Evolutionary conservation across 352 stramenopile species (phyloP).

Genomic region (Elongisporangium undulatum): DNA sequence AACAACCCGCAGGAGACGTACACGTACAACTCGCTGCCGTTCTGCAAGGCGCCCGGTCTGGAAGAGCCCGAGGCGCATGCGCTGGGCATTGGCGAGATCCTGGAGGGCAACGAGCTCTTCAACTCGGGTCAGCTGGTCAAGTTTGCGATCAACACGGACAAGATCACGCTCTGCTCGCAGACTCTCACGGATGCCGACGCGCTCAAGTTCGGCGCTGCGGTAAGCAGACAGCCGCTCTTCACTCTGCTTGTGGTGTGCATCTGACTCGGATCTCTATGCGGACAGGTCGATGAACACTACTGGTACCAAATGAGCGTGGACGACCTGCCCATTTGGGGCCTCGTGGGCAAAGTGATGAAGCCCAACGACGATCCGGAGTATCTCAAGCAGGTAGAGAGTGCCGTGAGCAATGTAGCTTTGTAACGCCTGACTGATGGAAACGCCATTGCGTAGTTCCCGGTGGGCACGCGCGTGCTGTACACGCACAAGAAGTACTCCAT

Average conservation of each 20-base stretch:
- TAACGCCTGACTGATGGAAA: neutral
- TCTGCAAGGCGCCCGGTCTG: slow-evolving; percentile 90
- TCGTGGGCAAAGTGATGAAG: slow-evolving; percentile 96
- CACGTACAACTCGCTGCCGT: slow-evolving; percentile 98
- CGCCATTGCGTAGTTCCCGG: slow-evolving; percentile 34
- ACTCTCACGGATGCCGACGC: slow-evolving; percentile 67
- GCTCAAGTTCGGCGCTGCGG: slow-evolving; percentile 73
- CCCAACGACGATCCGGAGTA: slow-evolving; percentile 78
- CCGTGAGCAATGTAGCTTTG: neutral
- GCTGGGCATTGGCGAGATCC: slow-evolving; percentile 92
- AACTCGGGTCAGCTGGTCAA: slow-evolving; percentile 87
- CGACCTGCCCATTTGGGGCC: slow-evolving; percentile 97
- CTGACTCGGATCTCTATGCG: neutral
- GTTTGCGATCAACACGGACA: slow-evolving; percentile 67
- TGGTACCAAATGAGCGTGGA: slow-evolving; percentile 99
- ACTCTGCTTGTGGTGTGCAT: neutral
- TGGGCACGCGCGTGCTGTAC: slow-evolving; percentile 90
- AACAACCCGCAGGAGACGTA: slow-evolving; percentile 99
- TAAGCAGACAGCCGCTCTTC: slow-evolving; percentile 12
- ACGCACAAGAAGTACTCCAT: slow-evolving; percentile 97
- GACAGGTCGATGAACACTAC: slow-evolving; percentile 93
- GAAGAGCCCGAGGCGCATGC: slow-evolving; percentile 85
- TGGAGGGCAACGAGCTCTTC: slow-evolving; percentile 94
- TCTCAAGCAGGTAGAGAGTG: slow-evolving; percentile 53
- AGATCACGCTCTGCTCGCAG: slow-evolving; percentile 71